Percentiles rank a stretch among this genome's conserved stretches.
These are phyloP conservation scores for Moesziomyces globuligerus DNA, from an alignment of 1,284 basidiomycete species.

Conservation along the genomic window DNA sequence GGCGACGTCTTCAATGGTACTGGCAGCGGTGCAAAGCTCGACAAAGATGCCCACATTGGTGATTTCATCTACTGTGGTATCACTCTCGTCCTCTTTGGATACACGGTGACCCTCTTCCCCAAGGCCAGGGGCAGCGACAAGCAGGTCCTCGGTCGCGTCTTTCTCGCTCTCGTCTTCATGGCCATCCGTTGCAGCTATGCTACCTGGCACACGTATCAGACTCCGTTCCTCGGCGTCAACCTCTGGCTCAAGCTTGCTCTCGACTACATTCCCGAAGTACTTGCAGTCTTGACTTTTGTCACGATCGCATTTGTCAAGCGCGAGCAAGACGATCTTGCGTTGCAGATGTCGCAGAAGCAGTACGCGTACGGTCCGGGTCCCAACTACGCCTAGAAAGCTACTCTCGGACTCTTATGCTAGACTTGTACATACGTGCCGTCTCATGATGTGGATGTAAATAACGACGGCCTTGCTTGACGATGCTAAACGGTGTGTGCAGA, in stretches of 20 bases:
- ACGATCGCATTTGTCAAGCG: constrained; percentile 7
- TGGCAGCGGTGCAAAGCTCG: neutral
- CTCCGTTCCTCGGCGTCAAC: constrained; percentile 7
- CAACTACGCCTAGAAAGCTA: no score
- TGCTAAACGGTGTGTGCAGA: no score
- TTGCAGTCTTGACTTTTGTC: constrained; percentile 7
- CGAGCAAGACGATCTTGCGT: neutral
- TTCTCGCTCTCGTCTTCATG: constrained; percentile 17
- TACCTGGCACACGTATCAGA: constrained; percentile 7
- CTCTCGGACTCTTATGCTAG: no score
- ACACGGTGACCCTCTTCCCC: neutral
- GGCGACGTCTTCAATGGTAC: constrained; percentile 3
- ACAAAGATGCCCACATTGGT: constrained; percentile 11
- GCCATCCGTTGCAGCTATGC: constrained; percentile 5
- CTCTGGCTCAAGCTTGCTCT: constrained; percentile 13
- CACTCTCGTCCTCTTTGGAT: constrained; percentile 7
- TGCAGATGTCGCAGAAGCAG: constrained; percentile 3
- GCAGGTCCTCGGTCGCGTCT: constrained; percentile 8
- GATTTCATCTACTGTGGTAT: constrained; percentile 12
- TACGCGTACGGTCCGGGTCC: no score
- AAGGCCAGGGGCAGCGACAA: neutral
- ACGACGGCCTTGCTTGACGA: no score
- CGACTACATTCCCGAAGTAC: constrained; percentile 18
- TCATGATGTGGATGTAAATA: no score
- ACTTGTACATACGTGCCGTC: no score